phyloP scores from a whole-genome alignment of 2,329 filamentous ascomycete species.

The Alternaria ethzedia region DNA sequence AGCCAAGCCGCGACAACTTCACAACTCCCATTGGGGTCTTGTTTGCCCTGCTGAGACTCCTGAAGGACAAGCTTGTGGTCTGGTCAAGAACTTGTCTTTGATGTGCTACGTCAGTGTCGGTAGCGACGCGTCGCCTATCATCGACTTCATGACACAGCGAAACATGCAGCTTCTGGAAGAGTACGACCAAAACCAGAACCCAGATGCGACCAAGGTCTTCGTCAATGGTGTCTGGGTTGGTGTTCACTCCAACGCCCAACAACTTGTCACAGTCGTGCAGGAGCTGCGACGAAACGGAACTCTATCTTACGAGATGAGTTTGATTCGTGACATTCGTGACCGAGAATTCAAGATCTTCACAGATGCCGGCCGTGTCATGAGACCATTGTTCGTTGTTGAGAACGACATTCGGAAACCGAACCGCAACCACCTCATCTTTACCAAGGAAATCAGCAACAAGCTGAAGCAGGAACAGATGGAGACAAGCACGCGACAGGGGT shows the following conservation, averaged over 20 bases:
- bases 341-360: conserved; percentile 99
- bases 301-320: conserved; percentile 89
- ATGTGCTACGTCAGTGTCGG: conserved; percentile 99
- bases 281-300: conserved; percentile 79
- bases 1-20: conserved; percentile 94
- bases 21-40: conserved; percentile 98
- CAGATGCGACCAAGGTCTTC: conserved; percentile 96
- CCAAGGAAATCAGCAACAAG: conserved; percentile 75
- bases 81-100: conserved; percentile 96
- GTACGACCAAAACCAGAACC: conserved; percentile 71
- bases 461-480: conserved; percentile 74
- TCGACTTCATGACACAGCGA: conserved; percentile 93
- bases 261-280: conserved; percentile 80
- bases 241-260: conserved; percentile 86
- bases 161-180: conserved; percentile 98
- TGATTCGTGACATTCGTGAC: conserved; percentile 95
- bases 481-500: conserved; percentile 63
- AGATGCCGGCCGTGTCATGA: conserved; percentile 92
- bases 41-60: conserved; percentile 98
- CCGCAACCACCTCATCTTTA: conserved; percentile 79
- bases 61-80: conserved; percentile 95
- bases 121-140: conserved; percentile 85
- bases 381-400: conserved; percentile 91
- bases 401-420: conserved; percentile 78
- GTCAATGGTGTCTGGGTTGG: conserved; percentile 99